Evolutionary conservation across 78 protist genomes (phyloP), one percentile per base, ranked within the genome.

Genomic region (Cavenderia fasciculata): DNA sequence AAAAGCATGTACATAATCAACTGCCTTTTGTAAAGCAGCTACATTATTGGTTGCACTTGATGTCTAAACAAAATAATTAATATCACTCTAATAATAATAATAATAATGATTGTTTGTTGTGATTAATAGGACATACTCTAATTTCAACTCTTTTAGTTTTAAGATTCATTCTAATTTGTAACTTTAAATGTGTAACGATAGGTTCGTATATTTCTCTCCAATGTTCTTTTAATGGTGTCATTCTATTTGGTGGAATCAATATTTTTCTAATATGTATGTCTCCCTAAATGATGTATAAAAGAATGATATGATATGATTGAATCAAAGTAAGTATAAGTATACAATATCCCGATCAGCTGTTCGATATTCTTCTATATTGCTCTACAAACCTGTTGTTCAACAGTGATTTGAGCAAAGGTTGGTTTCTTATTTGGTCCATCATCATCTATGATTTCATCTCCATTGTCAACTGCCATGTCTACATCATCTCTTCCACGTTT

Each of bases 151-250:
- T 47, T 18, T 93, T 73, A 6, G 86, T 77, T 69, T 88, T 79
- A 23, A 85, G 46, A 86, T 99, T 98, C 97, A 97, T 92, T 36
- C 99, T 94, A 51, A 97, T 78, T 54, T 98, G 98, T 56, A 99
- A 72, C 72, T 93, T 90, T 76, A 97, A 61, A 41, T 98, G 97
- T 41, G 95, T 92, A 25, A 98, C 99, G 7, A 99, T 65, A 19
- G 99, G 99, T 43, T 93, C 86, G 86, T 96, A 98, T 2, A 99
- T 86, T 59, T 92, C 87, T 61, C 85, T 47, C 99, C 99, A 99
- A 34, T 90, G 47, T 0, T 92, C 46, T 57, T 94, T 91, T 31
- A 99, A 91, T 21, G 99, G 98, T 21, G 98, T 93, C 63, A 77
- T 71, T 2, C 99, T 85, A 76, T 98, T 72, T 16, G 56, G 62